Evolutionary conservation across 2,329 filamentous ascomycete species (phyloP).

Genomic region (Sphaerulina musiva): DNA sequence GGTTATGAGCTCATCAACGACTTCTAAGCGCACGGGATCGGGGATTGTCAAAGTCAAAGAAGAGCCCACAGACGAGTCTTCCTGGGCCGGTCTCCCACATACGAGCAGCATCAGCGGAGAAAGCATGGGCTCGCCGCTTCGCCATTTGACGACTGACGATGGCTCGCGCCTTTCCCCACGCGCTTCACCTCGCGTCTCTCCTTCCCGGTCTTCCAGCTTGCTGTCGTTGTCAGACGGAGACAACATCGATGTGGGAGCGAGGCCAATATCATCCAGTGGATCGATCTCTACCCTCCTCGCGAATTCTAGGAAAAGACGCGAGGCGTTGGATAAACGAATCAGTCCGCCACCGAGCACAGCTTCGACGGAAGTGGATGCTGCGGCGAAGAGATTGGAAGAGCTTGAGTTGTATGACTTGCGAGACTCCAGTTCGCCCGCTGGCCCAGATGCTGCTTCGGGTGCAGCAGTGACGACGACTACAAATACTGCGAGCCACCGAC

Average conservation of each 20-base stretch:
- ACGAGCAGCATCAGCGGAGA: conserved; percentile 3
- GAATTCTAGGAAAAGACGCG: conserved; percentile 13
- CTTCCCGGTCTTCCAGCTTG: conserved; percentile 1
- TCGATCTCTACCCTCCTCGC: conserved; percentile 13
- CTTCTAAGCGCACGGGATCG: conserved; percentile 6
- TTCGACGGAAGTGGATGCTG: conserved; percentile 15
- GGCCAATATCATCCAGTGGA: conserved; percentile 1
- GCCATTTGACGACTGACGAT: conserved; percentile 8
- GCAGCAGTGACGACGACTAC: neutral
- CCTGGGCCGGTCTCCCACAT: conserved; percentile 7
- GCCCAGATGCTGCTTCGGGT: neutral
- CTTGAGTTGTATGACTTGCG: conserved; percentile 33
- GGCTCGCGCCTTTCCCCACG: conserved; percentile 4
- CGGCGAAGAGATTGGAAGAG: conserved; percentile 26
- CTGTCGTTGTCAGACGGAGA: neutral
- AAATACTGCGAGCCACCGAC: conserved; percentile 12
- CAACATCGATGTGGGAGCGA: conserved; percentile 1
- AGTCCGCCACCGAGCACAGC: neutral
- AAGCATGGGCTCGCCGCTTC: conserved; percentile 13
- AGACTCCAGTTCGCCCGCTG: conserved; percentile 26
- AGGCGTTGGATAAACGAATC: conserved; percentile 9
- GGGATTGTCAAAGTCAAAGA: conserved; percentile 25
- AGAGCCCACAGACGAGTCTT: conserved; percentile 27
- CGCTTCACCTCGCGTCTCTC: conserved; percentile 2
- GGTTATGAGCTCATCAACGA: conserved; percentile 24